A percentile compares a stretch with the other conserved stretches of the same genome.
Conservation (phyloP, 2,329 filamentous ascomycete genomes). For the Ophiocordyceps australis region DNA sequence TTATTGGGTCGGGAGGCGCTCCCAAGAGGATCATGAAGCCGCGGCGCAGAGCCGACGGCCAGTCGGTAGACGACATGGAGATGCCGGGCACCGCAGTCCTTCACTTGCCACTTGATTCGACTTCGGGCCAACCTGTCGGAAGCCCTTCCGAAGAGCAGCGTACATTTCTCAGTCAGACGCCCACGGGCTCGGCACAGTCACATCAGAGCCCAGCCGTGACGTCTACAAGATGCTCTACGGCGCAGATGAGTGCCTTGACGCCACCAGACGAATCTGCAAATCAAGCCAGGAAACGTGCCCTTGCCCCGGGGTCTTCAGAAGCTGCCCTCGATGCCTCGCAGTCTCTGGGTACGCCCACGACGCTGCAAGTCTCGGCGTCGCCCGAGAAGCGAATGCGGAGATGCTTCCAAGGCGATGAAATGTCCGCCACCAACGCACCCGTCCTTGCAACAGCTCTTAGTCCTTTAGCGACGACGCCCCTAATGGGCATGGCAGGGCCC, state of each 20-base stretch:
- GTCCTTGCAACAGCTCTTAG: too few relatives aligned
- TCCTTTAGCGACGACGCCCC: too few relatives aligned
- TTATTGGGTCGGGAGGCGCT: conserved; percentile 39
- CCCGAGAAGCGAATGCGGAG: conserved; percentile 15
- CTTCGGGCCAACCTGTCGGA: conserved; percentile 7
- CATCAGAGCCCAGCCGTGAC: conserved; percentile 13
- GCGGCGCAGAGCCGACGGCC: conserved; percentile 26
- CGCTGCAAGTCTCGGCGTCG: conserved; percentile 10
- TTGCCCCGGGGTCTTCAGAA: conserved; percentile 6
- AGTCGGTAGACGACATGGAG: conserved; percentile 25
- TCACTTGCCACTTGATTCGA: conserved; percentile 20
- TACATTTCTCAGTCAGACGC: conserved; percentile 11
- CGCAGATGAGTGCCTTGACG: conserved; percentile 27
- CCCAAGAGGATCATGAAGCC: conserved; percentile 41
- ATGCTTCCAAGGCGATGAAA: too few relatives aligned
- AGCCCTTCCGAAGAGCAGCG: conserved; percentile 9
- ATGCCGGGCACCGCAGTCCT: conserved; percentile 28
- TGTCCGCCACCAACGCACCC: too few relatives aligned
- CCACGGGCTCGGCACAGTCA: conserved; percentile 9
- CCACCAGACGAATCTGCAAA: conserved; percentile 32
- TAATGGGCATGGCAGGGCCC: background rate
- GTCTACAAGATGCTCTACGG: conserved; percentile 15
- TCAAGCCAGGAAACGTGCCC: conserved; percentile 23
- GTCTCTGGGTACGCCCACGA: conserved; percentile 12
- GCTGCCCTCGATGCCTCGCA: conserved; percentile 7